Percentiles rank a stretch among this genome's conserved stretches.
These are phyloP conservation scores for Tricholoma hemisulphureum DNA, from an alignment of 768 basidiomycete species.

Conservation along the genomic window DNA sequence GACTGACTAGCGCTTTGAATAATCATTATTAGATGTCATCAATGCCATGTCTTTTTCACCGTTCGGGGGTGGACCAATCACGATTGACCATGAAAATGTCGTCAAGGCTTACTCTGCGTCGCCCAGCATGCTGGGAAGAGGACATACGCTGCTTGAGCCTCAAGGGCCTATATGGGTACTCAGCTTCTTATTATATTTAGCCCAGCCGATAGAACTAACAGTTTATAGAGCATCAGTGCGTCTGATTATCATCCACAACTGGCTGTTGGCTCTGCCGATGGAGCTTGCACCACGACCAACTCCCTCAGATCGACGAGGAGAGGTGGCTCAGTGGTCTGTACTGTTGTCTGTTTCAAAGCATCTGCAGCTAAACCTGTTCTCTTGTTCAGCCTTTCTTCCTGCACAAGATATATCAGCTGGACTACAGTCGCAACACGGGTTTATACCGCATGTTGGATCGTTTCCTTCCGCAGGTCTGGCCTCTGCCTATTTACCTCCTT, in stretches of 20 bases:
- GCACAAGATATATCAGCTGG: slow-evolving; percentile 82
- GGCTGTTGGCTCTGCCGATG: slow-evolving; percentile 81
- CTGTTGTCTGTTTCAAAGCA: not conserved
- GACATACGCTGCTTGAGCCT: slow-evolving; percentile 70
- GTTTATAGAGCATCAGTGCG: slow-evolving; percentile 57
- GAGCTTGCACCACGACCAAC: slow-evolving; percentile 74
- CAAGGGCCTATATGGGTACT: slow-evolving; percentile 83
- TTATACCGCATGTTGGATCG: slow-evolving; percentile 89
- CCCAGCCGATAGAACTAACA: not conserved
- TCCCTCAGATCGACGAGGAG: slow-evolving; percentile 63
- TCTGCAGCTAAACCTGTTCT: slow-evolving; percentile 1
- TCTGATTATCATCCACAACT: slow-evolving; percentile 90
- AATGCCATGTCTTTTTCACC: slow-evolving; percentile 65
- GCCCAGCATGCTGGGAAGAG: slow-evolving; percentile 70
- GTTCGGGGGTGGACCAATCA: slow-evolving; percentile 66
- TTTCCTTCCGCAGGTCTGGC: slow-evolving; percentile 67
- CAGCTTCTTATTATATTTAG: slow-evolving; percentile 2
- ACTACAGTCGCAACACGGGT: slow-evolving; percentile 73
- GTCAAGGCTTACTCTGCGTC: slow-evolving; percentile 74
- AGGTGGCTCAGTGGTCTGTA: slow-evolving; percentile 68
- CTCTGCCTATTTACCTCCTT: not conserved
- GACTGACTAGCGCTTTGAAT: not conserved
- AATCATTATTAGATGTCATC: slow-evolving; percentile 56
- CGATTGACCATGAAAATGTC: slow-evolving; percentile 81
- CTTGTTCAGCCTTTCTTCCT: slow-evolving; percentile 64